Percentiles rank a stretch among this genome's conserved stretches.
phyloP scores from a whole-genome alignment of 164 flowering plant species.

The Magnolia kwangsiensis region DNA sequence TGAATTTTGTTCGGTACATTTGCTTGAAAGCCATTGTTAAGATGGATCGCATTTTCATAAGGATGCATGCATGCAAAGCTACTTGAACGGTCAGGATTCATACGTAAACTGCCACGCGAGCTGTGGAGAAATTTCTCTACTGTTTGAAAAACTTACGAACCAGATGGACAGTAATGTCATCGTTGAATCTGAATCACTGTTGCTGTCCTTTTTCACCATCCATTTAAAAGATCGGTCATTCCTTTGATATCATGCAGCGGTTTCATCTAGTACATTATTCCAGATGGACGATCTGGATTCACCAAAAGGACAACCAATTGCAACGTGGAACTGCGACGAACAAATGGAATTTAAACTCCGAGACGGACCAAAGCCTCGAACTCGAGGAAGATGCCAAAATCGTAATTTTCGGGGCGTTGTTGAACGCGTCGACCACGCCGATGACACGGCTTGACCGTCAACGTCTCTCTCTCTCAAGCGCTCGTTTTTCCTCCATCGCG shows the following conservation, averaged over 20 bases:
- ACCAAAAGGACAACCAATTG: neutral
- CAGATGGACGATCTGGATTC: neutral
- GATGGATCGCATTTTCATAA: too few species aligned
- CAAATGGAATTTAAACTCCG: neutral
- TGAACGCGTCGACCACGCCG: constrained; percentile 12
- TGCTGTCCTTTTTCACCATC: neutral
- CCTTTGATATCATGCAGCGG: too few species aligned
- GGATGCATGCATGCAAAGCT: too few species aligned
- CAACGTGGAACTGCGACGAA: neutral
- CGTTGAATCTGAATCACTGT: neutral
- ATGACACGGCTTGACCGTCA: constrained; percentile 35
- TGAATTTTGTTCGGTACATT: too few species aligned
- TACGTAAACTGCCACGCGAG: neutral
- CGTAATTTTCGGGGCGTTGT: constrained; percentile 10
- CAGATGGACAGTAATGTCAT: neutral
- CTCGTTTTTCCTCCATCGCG: too few species aligned
- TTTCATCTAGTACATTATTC: too few species aligned
- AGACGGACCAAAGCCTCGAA: neutral
- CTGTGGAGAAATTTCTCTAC: neutral
- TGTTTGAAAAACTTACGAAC: neutral
- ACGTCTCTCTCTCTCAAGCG: neutral
- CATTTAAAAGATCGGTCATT: neutral
- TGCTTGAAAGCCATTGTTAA: too few species aligned
- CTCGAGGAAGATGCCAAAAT: constrained; percentile 9
- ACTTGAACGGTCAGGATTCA: too few species aligned